Evolutionary conservation across 2,329 filamentous ascomycete species (phyloP), one percentile per base, ranked within the genome.

Genomic region (Lizonia empirigonia): DNA sequence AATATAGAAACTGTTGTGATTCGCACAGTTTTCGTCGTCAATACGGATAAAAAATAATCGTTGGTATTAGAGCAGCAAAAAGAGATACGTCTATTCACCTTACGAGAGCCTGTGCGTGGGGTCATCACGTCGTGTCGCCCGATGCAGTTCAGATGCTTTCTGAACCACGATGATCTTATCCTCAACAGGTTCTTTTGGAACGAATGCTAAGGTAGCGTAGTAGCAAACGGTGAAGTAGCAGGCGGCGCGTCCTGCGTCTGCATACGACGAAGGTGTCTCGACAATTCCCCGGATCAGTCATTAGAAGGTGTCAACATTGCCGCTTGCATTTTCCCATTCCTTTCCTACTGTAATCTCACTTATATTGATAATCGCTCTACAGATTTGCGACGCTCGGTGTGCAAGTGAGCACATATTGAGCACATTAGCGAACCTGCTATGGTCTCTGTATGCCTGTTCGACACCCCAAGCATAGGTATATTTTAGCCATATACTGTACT

Each of bases 341-440:
- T 16, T 8, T 7, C 27, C 13, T 18, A 10, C 32, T 18, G 2
- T 9, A 34, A 39, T 18, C 7, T 20, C 16, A 18, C 16, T 19
- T 13, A 8, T 27, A 33, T 16, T 27, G 15, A 40, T 7, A 16
- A 30, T 12, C 30, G 30, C 15, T 35, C 4, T 36, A 10, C 8
- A 18, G 12, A 12, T 2, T 7, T 19, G n/a, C 27, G 16, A 30
- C 6, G 2, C n/a, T 35, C 6, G n/a, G 13, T 32, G 12, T 7
- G 34, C 38, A 42, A 12, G 12, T 37, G 49, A 52, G 49, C 49
- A 52, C 9, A 37, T 52, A 52, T 52, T 47, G 49, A 42, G 49
- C 42, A 42, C 9, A 20, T 46, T 47, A 7, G 29, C 2, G 2
- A 9, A 27, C 15, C 13, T 16, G 19, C 13, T 33, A 18, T 19